Conservation (phyloP, 805 yeast species). For the Candida krabiensis region DNA sequence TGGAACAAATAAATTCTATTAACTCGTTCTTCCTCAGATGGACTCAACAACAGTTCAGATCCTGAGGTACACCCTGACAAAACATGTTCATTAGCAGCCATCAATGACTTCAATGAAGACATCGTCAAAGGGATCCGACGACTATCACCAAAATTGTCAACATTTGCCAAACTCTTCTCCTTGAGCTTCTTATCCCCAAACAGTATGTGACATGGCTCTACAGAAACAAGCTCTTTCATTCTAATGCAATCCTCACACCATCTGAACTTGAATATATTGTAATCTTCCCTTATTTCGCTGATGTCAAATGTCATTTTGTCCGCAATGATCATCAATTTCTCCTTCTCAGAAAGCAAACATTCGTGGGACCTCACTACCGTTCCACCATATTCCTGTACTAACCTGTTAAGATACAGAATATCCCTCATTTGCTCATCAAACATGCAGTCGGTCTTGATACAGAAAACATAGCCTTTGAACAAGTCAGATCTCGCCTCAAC, state of each 20-base stretch:
- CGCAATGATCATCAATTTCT: conserved; percentile 34
- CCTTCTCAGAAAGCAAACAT: conserved; percentile 16
- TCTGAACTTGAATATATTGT: conserved; percentile 60
- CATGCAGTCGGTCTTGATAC: conserved; percentile 52
- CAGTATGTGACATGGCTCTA: conserved; percentile 64
- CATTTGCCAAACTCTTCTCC: conserved; percentile 32
- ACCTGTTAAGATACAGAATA: conserved; percentile 35
- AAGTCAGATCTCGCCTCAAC: conserved; percentile 23
- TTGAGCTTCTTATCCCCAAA: conserved; percentile 35
- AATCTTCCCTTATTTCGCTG: conserved; percentile 35
- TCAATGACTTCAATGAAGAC: conserved; percentile 23
- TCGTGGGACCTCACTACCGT: conserved; percentile 36
- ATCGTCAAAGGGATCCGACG: conserved; percentile 36
- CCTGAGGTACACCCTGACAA: background rate
- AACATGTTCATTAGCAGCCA: conserved; percentile 4
- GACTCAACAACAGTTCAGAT: background rate
- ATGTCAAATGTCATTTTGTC: conserved; percentile 41
- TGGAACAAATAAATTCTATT: conserved; percentile 30
- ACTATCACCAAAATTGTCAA: conserved; percentile 68
- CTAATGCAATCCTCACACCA: conserved; percentile 74
- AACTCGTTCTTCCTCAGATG: background rate
- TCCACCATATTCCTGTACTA: conserved; percentile 54
- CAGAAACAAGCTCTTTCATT: conserved; percentile 39
- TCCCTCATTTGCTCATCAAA: conserved; percentile 27
- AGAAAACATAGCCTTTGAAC: conserved; percentile 47